These are phyloP conservation scores for Penstemon davidsonii DNA, from an alignment of 257 asterid genomes.

Conservation along the genomic window DNA sequence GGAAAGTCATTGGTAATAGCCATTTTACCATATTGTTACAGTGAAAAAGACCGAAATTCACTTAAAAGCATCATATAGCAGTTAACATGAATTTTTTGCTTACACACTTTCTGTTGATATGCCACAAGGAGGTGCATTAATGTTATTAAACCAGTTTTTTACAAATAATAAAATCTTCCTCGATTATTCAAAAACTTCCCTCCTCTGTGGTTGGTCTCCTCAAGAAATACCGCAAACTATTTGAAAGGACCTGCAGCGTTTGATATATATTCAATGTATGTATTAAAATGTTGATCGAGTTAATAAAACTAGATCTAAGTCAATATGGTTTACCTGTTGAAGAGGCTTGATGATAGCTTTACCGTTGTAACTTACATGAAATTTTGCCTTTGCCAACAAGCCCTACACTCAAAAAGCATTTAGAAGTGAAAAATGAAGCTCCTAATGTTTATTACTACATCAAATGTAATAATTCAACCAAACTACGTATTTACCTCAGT, in stretches of 20 bases:
- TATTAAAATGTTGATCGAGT: background rate
- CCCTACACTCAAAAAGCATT: conserved; percentile 48
- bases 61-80: background rate
- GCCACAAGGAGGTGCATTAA: conserved; percentile 3
- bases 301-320: background rate
- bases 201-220: conserved; percentile 89
- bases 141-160: background rate
- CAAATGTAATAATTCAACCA: background rate
- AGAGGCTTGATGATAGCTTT: conserved; percentile 89
- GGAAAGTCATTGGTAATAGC: background rate
- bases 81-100: background rate
- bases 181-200: conserved; percentile 64
- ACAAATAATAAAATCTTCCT: background rate
- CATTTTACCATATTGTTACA: conserved; percentile 12
- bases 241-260: conserved; percentile 72
- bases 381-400: conserved; percentile 89
- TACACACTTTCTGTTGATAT: background rate
- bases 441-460: background rate
- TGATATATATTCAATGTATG: background rate
- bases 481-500: conserved; percentile 61
- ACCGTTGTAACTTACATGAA: conserved; percentile 88
- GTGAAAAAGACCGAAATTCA: background rate
- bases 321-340: conserved; percentile 60
- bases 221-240: conserved; percentile 80
- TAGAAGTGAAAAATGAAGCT: background rate